Conservation (phyloP, 192 early-diverging fungal genomes). For the Entophlyctis luteolus region DNA sequence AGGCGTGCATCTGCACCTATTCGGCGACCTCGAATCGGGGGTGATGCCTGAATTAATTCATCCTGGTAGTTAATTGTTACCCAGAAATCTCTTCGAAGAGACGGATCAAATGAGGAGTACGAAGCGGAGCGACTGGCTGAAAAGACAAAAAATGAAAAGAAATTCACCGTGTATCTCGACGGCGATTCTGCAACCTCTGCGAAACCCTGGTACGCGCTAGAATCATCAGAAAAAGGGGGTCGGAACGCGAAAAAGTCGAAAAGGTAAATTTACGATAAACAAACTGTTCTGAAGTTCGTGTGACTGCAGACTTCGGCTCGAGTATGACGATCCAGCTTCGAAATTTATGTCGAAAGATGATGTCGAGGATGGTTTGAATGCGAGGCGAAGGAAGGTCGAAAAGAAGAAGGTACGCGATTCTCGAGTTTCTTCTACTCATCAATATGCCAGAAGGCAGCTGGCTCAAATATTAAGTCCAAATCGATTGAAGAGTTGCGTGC, state of each 20-base stretch:
- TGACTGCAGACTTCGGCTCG: no score
- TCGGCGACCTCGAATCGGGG: slow-evolving; percentile 50
- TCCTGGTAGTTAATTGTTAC: not conserved
- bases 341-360: slow-evolving; percentile 3
- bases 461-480: not conserved
- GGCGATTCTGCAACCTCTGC: slow-evolving; percentile 26
- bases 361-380: no score
- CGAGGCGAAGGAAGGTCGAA: not conserved
- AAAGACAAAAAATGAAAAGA: slow-evolving; percentile 51
- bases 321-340: slow-evolving; percentile 1
- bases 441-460: not conserved
- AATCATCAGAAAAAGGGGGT: no score
- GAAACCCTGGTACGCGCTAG: slow-evolving; percentile 35
- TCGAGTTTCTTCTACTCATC: no score
- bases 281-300: no score
- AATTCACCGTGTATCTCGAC: slow-evolving; percentile 66
- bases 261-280: no score
- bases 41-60: slow-evolving; percentile 13
- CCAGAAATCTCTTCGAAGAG: not conserved
- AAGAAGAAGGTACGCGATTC: no score
- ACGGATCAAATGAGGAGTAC: slow-evolving; percentile 49
- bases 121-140: slow-evolving; percentile 55
- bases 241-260: no score
- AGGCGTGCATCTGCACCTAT: slow-evolving; percentile 56
- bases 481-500: slow-evolving; percentile 34